phyloP scores from a whole-genome alignment of 352 stramenopile genomes.

The Peronospora destructor region DNA sequence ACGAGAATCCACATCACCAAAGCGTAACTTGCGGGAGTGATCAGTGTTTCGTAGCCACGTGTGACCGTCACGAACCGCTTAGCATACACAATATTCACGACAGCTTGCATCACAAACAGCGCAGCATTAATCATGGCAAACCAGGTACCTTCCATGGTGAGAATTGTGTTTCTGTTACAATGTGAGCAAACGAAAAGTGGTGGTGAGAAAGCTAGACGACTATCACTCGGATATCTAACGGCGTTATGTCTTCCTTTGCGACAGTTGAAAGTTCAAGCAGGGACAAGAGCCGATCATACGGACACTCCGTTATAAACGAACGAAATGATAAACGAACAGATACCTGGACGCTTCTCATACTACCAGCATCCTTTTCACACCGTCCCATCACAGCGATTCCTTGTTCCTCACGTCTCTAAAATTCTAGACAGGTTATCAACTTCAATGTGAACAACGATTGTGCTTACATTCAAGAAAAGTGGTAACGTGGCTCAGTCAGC shows the following conservation, averaged over 20 bases:
- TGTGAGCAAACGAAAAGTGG: slow-evolving; percentile 15
- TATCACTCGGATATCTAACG: neutral
- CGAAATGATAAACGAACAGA: neutral
- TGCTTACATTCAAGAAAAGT: slow-evolving; percentile 16
- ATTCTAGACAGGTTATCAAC: slow-evolving; percentile 1
- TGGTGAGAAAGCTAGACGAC: neutral
- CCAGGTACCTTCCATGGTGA: slow-evolving; percentile 43
- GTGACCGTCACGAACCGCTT: slow-evolving; percentile 41
- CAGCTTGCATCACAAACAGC: slow-evolving; percentile 52
- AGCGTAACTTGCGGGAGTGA: slow-evolving; percentile 57
- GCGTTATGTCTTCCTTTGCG: slow-evolving; percentile 2
- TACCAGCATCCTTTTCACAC: slow-evolving; percentile 7
- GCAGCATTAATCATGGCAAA: slow-evolving; percentile 53
- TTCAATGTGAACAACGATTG: slow-evolving; percentile 16
- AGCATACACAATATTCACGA: slow-evolving; percentile 63
- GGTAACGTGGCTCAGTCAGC: too few species aligned
- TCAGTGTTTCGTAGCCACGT: slow-evolving; percentile 65
- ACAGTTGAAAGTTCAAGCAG: slow-evolving; percentile 24
- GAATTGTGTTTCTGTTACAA: slow-evolving; percentile 2
- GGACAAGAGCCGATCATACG: slow-evolving; percentile 11
- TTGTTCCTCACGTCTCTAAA: neutral
- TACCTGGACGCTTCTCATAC: neutral
- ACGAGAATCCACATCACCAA: slow-evolving; percentile 62
- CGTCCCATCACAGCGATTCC: slow-evolving; percentile 16
- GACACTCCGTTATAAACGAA: neutral